Conservation (phyloP, 495 filamentous ascomycete species). For the Cercophora scortea region DNA sequence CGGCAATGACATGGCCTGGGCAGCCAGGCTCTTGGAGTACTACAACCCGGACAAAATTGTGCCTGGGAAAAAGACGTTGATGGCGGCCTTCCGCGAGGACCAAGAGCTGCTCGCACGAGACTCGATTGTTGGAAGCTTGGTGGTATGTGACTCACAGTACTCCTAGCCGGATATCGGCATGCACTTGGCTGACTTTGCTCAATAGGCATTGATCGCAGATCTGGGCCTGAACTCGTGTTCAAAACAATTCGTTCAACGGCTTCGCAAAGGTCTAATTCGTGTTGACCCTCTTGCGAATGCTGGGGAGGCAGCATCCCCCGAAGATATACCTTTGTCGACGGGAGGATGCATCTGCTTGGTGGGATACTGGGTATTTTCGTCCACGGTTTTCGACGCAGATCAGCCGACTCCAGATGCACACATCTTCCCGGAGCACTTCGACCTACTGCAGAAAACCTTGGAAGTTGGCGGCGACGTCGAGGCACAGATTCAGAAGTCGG, state of each 20-base stretch:
- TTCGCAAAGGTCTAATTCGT: constrained; percentile 21
- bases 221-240: constrained; percentile 40
- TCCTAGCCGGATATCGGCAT: no score
- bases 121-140: constrained; percentile 67
- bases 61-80: constrained; percentile 49
- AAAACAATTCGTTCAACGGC: constrained; percentile 19
- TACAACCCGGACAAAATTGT: constrained; percentile 54
- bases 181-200: constrained; percentile 6
- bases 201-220: constrained; percentile 64
- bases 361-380: constrained; percentile 48
- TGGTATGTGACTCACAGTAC: constrained; percentile 38
- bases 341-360: constrained; percentile 59
- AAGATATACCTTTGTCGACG: constrained; percentile 67
- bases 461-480: constrained; percentile 33
- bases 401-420: constrained; percentile 36
- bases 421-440: constrained; percentile 58
- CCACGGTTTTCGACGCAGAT: constrained; percentile 42
- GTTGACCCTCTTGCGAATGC: constrained; percentile 29
- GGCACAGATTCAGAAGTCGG: constrained; percentile 22
- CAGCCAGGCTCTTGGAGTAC: constrained; percentile 67
- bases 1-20: constrained; percentile 61
- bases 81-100: constrained; percentile 54
- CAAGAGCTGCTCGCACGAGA: constrained; percentile 56
- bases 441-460: constrained; percentile 53
- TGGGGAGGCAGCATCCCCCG: constrained; percentile 37